These are phyloP conservation scores for Raffaelea albimanens DNA, from an alignment of 2,329 filamentous ascomycete species.

Conservation along the genomic window DNA sequence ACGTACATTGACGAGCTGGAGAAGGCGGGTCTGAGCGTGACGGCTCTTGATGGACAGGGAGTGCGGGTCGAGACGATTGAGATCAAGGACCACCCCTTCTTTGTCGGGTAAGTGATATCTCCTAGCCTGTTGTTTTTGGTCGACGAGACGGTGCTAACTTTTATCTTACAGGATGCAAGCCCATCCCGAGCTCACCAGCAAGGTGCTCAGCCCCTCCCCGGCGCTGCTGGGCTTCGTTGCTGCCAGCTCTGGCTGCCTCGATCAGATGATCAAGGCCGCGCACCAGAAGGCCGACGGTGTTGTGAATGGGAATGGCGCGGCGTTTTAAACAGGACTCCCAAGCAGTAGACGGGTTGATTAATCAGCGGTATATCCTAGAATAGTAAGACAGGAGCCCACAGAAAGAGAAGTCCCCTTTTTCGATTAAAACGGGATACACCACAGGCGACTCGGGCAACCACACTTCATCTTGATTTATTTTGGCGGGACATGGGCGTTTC, in stretches of 20 bases:
- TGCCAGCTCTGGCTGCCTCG: not conserved
- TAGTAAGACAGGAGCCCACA: not conserved
- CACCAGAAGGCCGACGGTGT: not conserved
- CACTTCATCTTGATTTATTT: not conserved
- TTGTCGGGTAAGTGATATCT: constrained; percentile 23
- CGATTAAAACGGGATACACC: too few relatives aligned
- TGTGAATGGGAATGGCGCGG: not conserved
- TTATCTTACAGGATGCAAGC: constrained; percentile 54
- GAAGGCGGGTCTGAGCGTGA: constrained; percentile 53
- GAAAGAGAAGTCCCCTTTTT: not conserved
- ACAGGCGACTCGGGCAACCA: not conserved
- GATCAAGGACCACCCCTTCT: constrained; percentile 66
- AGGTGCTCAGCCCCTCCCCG: constrained; percentile 53
- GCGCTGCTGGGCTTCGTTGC: constrained; percentile 9
- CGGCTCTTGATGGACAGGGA: constrained; percentile 64
- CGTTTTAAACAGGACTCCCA: not conserved
- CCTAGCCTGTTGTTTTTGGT: too few relatives aligned
- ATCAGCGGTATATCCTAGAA: not conserved
- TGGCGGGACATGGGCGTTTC: not conserved
- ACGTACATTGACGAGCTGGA: constrained; percentile 54
- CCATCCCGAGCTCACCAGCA: constrained; percentile 75
- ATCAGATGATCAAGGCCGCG: constrained; percentile 2
- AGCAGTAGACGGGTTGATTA: not conserved
- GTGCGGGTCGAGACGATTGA: constrained; percentile 70
- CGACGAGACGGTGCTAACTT: too few relatives aligned